Evolutionary conservation across 768 basidiomycete species (phyloP), one percentile per base, ranked within the genome.

Genomic region (Phlebiopsis flavidoalba): DNA sequence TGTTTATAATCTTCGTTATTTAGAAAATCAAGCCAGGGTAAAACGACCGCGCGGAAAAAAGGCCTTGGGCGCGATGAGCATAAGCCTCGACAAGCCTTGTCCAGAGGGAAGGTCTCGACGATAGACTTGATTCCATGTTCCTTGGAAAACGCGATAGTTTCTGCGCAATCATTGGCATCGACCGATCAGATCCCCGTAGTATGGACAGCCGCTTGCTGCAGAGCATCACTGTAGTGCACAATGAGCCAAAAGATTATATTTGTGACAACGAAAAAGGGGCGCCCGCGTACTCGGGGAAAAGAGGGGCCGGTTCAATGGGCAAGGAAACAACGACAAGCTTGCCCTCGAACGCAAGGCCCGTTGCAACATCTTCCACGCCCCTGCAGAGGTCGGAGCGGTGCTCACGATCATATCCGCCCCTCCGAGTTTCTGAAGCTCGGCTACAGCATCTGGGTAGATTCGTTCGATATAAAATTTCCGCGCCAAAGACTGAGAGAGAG

Each of bases 361-460:
- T 3, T 59, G 53, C 12, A 70, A 33, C 19, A 71, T 65, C 8
- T 31, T 59, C 33, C 60, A 56, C 33, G 63, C 63, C 17, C 50
- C 47, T 14, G 65, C 57, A 11, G 65, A 21, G 60, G 60, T 63
- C 24, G 73, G 72, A n/a, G 71, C 74, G 35, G 73, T 74, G 61
- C 67, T 70, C 54, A 74, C 63, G 58, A 77, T 73, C 46, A 77
- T 66, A 55, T 73, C 73, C 3, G 77, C 76, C 8, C 78, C 76
- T 4, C 77, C 75, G 22, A 76, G 61, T 60, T 74, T 66, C 60
- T 72, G 63, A 8, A 77, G 69, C 24, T 62, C 69, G 46, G 68
- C 70, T 31, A 69, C 72, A 46, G 67, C 61, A 52, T 73, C 64
- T 63, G 65, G 43, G 67, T 65, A 7, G 67, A 63, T 19, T 67